A percentile compares a stretch with the other conserved stretches of the same genome.
These are phyloP conservation scores for Plenodomus tracheiphilus DNA, from an alignment of 2,329 filamentous ascomycete genomes.

Conservation along the genomic window DNA sequence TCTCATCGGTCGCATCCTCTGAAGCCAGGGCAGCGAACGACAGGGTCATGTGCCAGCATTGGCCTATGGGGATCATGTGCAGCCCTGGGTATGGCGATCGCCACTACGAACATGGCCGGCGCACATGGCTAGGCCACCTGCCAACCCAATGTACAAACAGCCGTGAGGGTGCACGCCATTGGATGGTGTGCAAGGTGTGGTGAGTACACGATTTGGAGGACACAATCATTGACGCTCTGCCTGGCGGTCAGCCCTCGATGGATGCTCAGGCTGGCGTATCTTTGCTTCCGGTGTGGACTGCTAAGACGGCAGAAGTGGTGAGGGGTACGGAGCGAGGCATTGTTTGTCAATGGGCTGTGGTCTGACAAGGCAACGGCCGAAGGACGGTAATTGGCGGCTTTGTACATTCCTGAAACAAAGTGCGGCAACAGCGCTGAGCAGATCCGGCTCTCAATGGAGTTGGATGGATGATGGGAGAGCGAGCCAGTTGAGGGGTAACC, in stretches of 20 bases:
- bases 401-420: conserved; percentile 5
- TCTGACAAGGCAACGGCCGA: conserved; percentile 4
- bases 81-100: conserved; percentile 31
- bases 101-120: conserved; percentile 29
- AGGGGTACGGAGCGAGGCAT: conserved; percentile 18
- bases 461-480: conserved; percentile 1
- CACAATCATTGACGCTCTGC: conserved; percentile 1
- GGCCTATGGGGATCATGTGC: conserved; percentile 31
- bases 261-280: not conserved
- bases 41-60: conserved; percentile 36
- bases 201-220: too few relatives aligned
- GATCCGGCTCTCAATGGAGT: conserved; percentile 4
- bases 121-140: conserved; percentile 10
- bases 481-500: conserved; percentile 12
- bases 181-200: not conserved
- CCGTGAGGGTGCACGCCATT: not conserved
- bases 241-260: not conserved
- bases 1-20: conserved; percentile 23
- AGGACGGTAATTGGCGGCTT: conserved; percentile 24
- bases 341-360: conserved; percentile 4
- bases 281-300: conserved; percentile 10
- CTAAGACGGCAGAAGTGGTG: conserved; percentile 15
- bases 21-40: conserved; percentile 30
- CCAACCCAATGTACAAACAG: conserved; percentile 8
- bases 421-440: conserved; percentile 17